Base-by-base conservation (phyloP, 768 basidiomycete genomes). In the Podaxis sp. region DNA sequence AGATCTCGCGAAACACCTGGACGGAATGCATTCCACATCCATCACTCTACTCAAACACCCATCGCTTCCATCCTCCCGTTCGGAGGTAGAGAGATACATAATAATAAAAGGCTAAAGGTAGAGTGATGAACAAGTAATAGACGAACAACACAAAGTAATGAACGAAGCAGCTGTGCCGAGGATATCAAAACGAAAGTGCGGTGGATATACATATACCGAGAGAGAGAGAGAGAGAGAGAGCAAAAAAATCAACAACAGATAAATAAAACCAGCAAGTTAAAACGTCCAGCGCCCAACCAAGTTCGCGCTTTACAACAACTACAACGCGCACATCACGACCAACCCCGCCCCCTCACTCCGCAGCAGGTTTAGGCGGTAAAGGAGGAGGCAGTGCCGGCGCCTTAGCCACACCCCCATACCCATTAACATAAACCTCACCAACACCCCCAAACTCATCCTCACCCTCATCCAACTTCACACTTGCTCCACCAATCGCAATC, bases 401-500 rank as follows among this genome's bases (percentile, higher is more conserved):
- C 46, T 6, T 67, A 52, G 23, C 53, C 21, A 68, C 57, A 28
- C 27, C 18, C 44, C 46, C 46, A 47, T 47, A 6, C 46, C 42
- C 60, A 54, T 62, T 62, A 25, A 56, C 35, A 44, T 47, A 40
- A 5, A 35, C 42, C 3, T 55, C 60, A 42, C 32, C 57, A 4
- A 28, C 37, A 36, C 25, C 32, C 5, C 16, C 35, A 44, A 16
- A 28, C 47, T 27, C 48, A 6, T 57, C 42, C 27, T 46, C 55
- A 14, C 23, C 60, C 21, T 23, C 47, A 16, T 71, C 65, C 51
- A 70, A 64, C 57, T 48, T 65, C 50, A 69, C 72, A 32, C 64
- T 66, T 21, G 63, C 70, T 40, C 68, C 74, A 56, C 73, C 76
- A 55, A 71, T 68, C 35, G 75, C 76, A 47, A 73, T 69, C 50